Conservation (phyloP, 1,284 basidiomycete species). For the Ustilago hordei region DNA sequence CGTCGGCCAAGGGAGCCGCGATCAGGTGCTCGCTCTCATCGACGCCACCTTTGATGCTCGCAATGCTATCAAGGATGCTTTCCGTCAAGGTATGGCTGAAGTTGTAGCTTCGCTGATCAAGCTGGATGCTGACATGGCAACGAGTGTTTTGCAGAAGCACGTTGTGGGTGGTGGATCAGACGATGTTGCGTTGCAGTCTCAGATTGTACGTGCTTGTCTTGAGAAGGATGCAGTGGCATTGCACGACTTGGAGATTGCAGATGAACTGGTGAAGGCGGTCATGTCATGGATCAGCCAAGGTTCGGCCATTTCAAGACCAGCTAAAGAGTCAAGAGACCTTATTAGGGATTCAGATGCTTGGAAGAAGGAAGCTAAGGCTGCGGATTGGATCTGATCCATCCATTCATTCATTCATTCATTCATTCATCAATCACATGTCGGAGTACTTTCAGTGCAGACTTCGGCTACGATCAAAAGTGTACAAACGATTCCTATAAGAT, state of each 20-base stretch:
- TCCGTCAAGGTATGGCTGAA: slow-evolving; percentile 76
- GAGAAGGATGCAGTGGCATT: slow-evolving; percentile 40
- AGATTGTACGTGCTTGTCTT: slow-evolving; percentile 33
- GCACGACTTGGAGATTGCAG: slow-evolving; percentile 34
- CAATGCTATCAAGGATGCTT: slow-evolving; percentile 72
- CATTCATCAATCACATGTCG: background rate
- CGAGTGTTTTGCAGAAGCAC: slow-evolving; percentile 30
- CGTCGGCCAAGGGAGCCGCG: slow-evolving; percentile 81
- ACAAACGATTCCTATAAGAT: background rate
- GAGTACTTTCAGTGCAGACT: background rate
- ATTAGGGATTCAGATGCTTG: slow-evolving; percentile 36
- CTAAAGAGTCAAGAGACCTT: slow-evolving; percentile 46
- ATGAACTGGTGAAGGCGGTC: slow-evolving; percentile 47
- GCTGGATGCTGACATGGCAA: slow-evolving; percentile 59
- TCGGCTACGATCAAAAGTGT: background rate
- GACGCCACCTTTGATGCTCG: slow-evolving; percentile 77
- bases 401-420: background rate
- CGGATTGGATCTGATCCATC: slow-evolving; percentile 35
- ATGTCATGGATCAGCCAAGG: slow-evolving; percentile 52
- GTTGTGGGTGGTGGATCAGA: slow-evolving; percentile 25
- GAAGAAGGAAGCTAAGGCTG: slow-evolving; percentile 41
- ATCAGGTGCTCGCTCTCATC: slow-evolving; percentile 80
- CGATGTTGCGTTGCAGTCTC: slow-evolving; percentile 47
- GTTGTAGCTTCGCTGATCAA: slow-evolving; percentile 78
- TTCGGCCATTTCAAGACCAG: slow-evolving; percentile 43